Evolutionary conservation across 441 rosid species (phyloP).

Genomic region (Eruca vesicaria): DNA sequence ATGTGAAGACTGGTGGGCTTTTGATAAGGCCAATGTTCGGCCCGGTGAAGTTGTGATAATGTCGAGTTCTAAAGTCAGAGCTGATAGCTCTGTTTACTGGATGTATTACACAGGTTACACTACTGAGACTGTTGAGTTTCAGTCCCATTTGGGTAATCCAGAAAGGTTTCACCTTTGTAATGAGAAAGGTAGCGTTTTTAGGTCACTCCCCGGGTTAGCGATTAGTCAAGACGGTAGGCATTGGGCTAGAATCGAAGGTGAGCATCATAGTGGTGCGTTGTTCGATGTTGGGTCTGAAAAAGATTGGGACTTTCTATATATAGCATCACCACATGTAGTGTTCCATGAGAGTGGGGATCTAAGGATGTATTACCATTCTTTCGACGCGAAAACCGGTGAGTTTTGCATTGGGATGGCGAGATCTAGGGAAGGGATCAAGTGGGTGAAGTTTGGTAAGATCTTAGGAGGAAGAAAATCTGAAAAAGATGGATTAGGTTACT

Average conservation of each 20-base stretch:
- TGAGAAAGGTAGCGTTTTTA: conserved; percentile 32
- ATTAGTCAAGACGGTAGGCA: conserved; percentile 85
- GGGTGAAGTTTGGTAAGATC: conserved; percentile 78
- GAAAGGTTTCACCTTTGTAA: conserved; percentile 38
- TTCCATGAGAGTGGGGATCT: conserved; percentile 65
- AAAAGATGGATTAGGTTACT: conserved; percentile 14
- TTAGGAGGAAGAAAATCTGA: conserved; percentile 56
- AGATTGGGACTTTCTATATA: conserved; percentile 78
- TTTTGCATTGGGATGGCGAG: conserved; percentile 67
- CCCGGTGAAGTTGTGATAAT: conserved; percentile 68
- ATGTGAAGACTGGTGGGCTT: conserved; percentile 80
- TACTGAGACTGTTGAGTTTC: conserved; percentile 43
- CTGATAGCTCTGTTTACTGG: conserved; percentile 70
- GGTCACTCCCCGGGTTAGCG: conserved; percentile 74
- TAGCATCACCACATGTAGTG: conserved; percentile 63
- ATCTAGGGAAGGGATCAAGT: conserved; percentile 80
- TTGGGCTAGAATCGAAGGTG: conserved; percentile 94
- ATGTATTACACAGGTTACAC: conserved; percentile 69
- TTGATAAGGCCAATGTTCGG: conserved; percentile 61
- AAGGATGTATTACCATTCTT: conserved; percentile 84
- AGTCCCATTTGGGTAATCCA: conserved; percentile 44
- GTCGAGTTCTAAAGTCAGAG: conserved; percentile 64
- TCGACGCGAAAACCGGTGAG: conserved; percentile 42
- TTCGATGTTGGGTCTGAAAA: conserved; percentile 67
- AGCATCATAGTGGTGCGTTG: conserved; percentile 77